Evolutionary conservation across 2,329 filamentous ascomycete genomes (phyloP).

Genomic region (Acrocalymma vagum): DNA sequence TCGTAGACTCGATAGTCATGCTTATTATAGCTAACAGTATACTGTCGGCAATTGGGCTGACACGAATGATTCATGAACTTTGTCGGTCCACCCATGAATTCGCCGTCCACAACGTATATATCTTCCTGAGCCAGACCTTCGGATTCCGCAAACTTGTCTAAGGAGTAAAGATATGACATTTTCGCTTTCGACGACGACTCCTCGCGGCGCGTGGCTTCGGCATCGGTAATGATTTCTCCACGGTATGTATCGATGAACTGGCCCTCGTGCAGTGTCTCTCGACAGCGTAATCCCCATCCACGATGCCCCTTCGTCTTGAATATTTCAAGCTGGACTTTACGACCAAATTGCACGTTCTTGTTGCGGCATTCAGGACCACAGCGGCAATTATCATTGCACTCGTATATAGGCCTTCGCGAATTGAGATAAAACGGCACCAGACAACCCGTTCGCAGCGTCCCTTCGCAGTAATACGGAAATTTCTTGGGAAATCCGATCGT

Average conservation of each 20-base stretch:
- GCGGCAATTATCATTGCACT: constrained; percentile 77
- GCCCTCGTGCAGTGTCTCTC: constrained; percentile 70
- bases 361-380: constrained; percentile 75
- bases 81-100: constrained; percentile 79
- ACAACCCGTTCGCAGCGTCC: constrained; percentile 33
- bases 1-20: constrained; percentile 79
- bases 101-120: constrained; percentile 66
- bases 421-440: constrained; percentile 55
- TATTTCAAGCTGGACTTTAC: constrained; percentile 76
- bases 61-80: constrained; percentile 87
- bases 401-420: constrained; percentile 69
- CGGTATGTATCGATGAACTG: constrained; percentile 85
- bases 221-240: constrained; percentile 63
- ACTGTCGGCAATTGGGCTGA: constrained; percentile 80
- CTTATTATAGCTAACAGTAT: constrained; percentile 80
- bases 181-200: constrained; percentile 67
- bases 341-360: constrained; percentile 77
- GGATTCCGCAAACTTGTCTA: constrained; percentile 80
- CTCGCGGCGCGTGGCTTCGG: constrained; percentile 72
- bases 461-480: constrained; percentile 68
- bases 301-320: constrained; percentile 74
- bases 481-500: constrained; percentile 53
- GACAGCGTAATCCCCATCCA: constrained; percentile 79
- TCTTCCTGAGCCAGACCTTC: constrained; percentile 55
- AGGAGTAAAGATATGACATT: constrained; percentile 79